Evolutionary conservation across 306 rosid genomes (phyloP), one percentile per base, ranked within the genome.

Genomic region (Cucurbita argyrosperma): DNA sequence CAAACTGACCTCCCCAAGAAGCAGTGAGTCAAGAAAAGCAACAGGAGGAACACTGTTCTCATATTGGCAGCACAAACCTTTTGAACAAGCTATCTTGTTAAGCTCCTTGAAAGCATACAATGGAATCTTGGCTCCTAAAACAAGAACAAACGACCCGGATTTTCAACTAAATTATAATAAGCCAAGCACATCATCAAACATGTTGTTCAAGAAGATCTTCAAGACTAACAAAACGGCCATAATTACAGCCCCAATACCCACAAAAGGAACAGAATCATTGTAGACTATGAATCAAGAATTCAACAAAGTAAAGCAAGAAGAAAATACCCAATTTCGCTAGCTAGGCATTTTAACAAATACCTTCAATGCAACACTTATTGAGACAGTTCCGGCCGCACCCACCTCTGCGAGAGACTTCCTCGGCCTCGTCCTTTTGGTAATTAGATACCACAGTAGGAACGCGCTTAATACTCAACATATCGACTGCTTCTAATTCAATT

Each of bases 401-500:
- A 15, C 60, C 71, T 8, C 67, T 79, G 78, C 86, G 88, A 73
- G 88, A 50, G 76, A 77, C 80, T 65, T 83, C 92, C 13, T 83
- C 90, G 0, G 70, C 76, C 68, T 89, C 95, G 42, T 91, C 97
- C 61, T 91, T 91, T 77, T 94, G 99, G 75, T 82, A 88, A 84
- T 94, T 94, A 16, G 99, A 94, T 63, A 94, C 91, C 16, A 91
- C 80, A 5, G 97, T 91, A 5, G 99, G 95, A 83, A 94, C 97
- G 75, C 99, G 90, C 83, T 91, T 94, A 76, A 94, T 89, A 80
- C 84, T 91, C 61, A 94, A 76, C 95, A 88, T 90, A 80, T 74
- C 75, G 21, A 52, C 43, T 26, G 39, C 16, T 74, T 18, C 4
- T 13, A 35, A 13, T 30, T 15, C 18, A 10, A 53, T 2, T 15